A percentile compares a stretch with the other conserved stretches of the same genome.
These are phyloP conservation scores for Elsinoe perseae DNA, from an alignment of 2,329 filamentous ascomycete genomes.

Conservation along the genomic window DNA sequence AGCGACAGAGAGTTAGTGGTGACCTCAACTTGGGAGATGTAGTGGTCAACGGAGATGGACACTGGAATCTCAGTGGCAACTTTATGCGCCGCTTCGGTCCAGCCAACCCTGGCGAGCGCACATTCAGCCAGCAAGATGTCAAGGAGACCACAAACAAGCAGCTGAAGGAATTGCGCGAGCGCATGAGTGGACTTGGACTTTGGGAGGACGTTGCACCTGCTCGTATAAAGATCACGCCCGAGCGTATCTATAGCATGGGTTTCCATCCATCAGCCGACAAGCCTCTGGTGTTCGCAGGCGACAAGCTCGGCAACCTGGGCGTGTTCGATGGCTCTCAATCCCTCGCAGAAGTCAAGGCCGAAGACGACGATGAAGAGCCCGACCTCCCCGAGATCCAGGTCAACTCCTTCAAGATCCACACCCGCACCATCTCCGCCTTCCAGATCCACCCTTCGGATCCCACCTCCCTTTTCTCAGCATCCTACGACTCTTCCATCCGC, in stretches of 20 bases:
- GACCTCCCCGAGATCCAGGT: constrained; percentile 67
- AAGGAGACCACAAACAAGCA: constrained; percentile 70
- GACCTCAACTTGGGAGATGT: constrained; percentile 69
- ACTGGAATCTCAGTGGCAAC: constrained; percentile 58
- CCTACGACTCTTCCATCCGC: constrained; percentile 88
- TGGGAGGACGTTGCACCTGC: constrained; percentile 81
- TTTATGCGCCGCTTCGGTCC: constrained; percentile 61
- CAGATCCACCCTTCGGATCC: constrained; percentile 65
- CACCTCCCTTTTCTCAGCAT: constrained; percentile 72
- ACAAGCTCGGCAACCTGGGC: constrained; percentile 85
- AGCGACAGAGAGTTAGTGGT: constrained; percentile 57
- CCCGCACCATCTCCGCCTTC: constrained; percentile 79
- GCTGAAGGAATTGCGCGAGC: constrained; percentile 62
- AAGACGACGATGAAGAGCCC: constrained; percentile 57
- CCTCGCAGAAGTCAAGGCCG: constrained; percentile 35
- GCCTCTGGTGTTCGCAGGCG: constrained; percentile 82
- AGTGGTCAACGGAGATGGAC: constrained; percentile 66
- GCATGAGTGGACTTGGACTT: constrained; percentile 67
- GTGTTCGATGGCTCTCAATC: constrained; percentile 82
- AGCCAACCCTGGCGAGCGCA: constrained; percentile 72
- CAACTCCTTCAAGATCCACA: constrained; percentile 82
- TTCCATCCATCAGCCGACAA: constrained; percentile 86
- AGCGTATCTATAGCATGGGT: constrained; percentile 75
- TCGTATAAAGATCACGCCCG: constrained; percentile 79
- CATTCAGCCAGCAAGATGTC: constrained; percentile 78